phyloP scores from a whole-genome alignment of 2,329 filamentous ascomycete species.

The Diaporthe vexans region DNA sequence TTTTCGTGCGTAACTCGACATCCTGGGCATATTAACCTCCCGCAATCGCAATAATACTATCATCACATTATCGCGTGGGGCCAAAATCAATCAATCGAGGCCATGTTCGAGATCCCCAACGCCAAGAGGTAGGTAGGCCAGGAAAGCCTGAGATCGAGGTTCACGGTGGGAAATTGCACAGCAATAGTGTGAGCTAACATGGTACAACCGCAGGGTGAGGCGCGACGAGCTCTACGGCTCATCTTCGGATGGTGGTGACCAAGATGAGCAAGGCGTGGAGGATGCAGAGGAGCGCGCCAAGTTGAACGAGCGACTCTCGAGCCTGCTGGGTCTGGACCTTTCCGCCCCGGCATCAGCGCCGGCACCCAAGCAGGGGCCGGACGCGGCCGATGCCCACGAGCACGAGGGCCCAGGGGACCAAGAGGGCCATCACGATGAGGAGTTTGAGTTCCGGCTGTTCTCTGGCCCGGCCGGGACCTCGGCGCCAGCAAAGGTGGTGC shows the following conservation, averaged over 20 bases:
- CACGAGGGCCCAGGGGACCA: slow-evolving; percentile 25
- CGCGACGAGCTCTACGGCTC: slow-evolving; percentile 66
- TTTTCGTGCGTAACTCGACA: not conserved
- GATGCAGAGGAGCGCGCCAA: slow-evolving; percentile 58
- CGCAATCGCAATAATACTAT: slow-evolving; percentile 1
- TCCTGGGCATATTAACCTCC: not conserved
- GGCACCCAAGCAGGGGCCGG: not conserved
- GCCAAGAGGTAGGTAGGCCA: slow-evolving; percentile 61
- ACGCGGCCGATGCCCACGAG: not conserved
- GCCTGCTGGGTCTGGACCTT: slow-evolving; percentile 58
- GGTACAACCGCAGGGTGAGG: slow-evolving; percentile 60
- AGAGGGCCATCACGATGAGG: slow-evolving; percentile 51
- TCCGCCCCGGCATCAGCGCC: slow-evolving; percentile 14
- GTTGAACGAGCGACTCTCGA: slow-evolving; percentile 64
- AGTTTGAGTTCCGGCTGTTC: slow-evolving; percentile 73
- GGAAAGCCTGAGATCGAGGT: not conserved
- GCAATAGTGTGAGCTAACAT: slow-evolving; percentile 11
- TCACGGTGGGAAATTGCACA: not conserved
- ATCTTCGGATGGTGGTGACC: slow-evolving; percentile 49
- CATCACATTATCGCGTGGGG: slow-evolving; percentile 15
- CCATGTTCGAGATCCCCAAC: slow-evolving; percentile 67
- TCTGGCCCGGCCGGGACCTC: slow-evolving; percentile 54
- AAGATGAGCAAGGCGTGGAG: slow-evolving; percentile 50
- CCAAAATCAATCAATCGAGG: not conserved
- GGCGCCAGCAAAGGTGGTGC: slow-evolving; percentile 60